phyloP scores from a whole-genome alignment of 768 basidiomycete genomes.

The Naematelia encephala region DNA sequence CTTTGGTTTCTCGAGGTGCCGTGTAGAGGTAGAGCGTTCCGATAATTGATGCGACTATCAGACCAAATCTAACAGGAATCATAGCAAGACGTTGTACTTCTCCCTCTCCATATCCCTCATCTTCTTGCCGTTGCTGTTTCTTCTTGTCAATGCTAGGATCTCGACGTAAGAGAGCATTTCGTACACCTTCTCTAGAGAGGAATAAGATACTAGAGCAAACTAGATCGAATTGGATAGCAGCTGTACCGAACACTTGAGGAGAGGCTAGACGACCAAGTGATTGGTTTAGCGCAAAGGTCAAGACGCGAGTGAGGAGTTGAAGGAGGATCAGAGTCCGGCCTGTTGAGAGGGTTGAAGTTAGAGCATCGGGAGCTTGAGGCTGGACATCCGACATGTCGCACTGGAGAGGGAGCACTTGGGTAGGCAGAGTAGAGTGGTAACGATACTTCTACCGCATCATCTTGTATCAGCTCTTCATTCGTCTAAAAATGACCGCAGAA shows the following conservation, averaged over 20 bases:
- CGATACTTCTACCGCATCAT: not conserved
- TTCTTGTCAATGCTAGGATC: not conserved
- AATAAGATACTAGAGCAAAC: slow-evolving; percentile 85
- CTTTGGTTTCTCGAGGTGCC: slow-evolving; percentile 58
- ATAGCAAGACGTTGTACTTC: slow-evolving; percentile 53
- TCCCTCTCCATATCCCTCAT: not conserved
- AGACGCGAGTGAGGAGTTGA: slow-evolving; percentile 74
- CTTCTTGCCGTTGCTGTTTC: slow-evolving; percentile 11
- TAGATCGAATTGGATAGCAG: slow-evolving; percentile 90
- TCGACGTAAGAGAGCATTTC: slow-evolving; percentile 74
- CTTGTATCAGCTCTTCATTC: not conserved
- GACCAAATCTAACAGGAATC: slow-evolving; percentile 66
- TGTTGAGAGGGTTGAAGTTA: slow-evolving; percentile 23
- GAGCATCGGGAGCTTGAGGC: not conserved
- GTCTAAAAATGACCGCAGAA: not conserved
- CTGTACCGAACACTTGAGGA: slow-evolving; percentile 79
- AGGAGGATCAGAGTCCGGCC: slow-evolving; percentile 69
- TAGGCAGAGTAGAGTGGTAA: not conserved
- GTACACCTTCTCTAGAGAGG: slow-evolving; percentile 85
- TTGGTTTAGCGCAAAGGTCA: slow-evolving; percentile 89
- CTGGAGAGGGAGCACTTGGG: no score
- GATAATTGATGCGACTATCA: slow-evolving; percentile 62
- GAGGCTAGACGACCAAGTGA: slow-evolving; percentile 75
- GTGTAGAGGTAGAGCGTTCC: slow-evolving; percentile 58
- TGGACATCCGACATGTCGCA: not conserved